These are phyloP conservation scores for Amphicarpaea edgeworthii DNA, from an alignment of 306 rosid species.

Conservation along the genomic window DNA sequence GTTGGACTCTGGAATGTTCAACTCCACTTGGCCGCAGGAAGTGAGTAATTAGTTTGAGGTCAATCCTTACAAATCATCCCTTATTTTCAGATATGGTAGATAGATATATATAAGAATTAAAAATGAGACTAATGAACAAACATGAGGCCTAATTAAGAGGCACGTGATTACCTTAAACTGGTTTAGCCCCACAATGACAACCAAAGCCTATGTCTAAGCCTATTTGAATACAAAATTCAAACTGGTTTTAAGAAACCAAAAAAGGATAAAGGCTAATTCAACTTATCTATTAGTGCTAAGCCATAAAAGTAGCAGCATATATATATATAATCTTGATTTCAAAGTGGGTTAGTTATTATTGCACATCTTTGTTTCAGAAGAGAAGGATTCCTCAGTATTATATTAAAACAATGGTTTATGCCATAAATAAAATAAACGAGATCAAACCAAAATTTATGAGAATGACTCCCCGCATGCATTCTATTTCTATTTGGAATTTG, in stretches of 20 bases:
- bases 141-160: conserved; percentile 4
- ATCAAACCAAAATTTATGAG: not conserved
- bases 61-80: conserved; percentile 20
- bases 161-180: conserved; percentile 8
- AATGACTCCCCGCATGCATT: conserved; percentile 6
- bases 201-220: not conserved
- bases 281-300: conserved; percentile 5
- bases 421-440: not conserved
- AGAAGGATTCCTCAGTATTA: conserved; percentile 4
- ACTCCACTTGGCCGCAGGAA: conserved; percentile 30
- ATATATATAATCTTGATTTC: conserved; percentile 27
- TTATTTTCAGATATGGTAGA: not conserved
- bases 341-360: conserved; percentile 47
- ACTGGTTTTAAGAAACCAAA: not conserved
- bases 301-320: conserved; percentile 29
- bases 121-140: not conserved
- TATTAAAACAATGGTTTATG: conserved; percentile 31
- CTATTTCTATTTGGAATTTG: conserved; percentile 8
- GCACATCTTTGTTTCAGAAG: conserved; percentile 39
- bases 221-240: not conserved
- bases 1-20: conserved; percentile 28
- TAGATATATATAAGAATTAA: not conserved
- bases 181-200: not conserved
- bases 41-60: not conserved
- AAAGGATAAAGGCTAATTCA: not conserved